These are phyloP conservation scores for Litchi chinensis DNA, from an alignment of 345 rosid genomes.

Conservation along the genomic window DNA sequence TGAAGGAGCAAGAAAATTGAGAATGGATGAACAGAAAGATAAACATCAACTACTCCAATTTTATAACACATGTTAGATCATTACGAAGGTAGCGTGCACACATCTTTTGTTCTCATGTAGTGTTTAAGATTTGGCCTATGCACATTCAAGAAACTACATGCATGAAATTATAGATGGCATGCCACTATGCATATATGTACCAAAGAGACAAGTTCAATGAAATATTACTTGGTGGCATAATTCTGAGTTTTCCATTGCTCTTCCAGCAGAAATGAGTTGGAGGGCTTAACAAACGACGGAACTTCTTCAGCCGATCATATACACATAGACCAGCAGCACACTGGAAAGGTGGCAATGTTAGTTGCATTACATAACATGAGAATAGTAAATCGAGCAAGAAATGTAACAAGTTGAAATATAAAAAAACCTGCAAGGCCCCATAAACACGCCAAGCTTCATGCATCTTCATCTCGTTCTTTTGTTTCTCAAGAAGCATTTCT, in stretches of 20 bases:
- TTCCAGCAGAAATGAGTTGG: constrained; percentile 56
- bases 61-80: not conserved
- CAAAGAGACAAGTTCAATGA: constrained; percentile 13
- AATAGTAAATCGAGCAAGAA: not conserved
- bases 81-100: not conserved
- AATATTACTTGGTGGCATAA: constrained; percentile 43
- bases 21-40: not conserved
- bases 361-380: constrained; percentile 10
- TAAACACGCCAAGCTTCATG: constrained; percentile 80
- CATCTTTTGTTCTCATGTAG: not conserved
- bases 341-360: constrained; percentile 40
- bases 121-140: not conserved
- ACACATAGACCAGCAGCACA: constrained; percentile 74
- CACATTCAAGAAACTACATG: not conserved
- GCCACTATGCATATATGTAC: not conserved
- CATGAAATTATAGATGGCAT: not conserved
- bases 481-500: constrained; percentile 69
- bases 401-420: not conserved
- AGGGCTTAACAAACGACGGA: constrained; percentile 50
- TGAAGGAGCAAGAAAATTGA: constrained; percentile 11
- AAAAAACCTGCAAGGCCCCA: constrained; percentile 75
- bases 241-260: constrained; percentile 41
- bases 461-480: constrained; percentile 63
- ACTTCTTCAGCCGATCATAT: constrained; percentile 65
- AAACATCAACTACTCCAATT: not conserved